These are phyloP conservation scores for Polyporus tsugae DNA, from an alignment of 1,284 basidiomycete species.

Conservation along the genomic window DNA sequence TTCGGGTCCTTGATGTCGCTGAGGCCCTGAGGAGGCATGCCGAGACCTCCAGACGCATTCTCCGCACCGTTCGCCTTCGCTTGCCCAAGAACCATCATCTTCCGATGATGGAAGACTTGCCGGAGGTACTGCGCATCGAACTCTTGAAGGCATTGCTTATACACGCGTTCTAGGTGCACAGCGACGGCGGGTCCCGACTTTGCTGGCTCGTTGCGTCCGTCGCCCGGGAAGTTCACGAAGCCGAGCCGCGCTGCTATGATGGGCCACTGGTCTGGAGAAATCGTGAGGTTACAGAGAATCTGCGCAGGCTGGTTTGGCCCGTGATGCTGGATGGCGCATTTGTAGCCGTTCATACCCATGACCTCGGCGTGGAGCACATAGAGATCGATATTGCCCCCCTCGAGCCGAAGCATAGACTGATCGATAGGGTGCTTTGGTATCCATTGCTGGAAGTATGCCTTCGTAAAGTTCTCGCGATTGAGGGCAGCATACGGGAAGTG, in stretches of 20 bases:
- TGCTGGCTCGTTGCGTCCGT: conserved; percentile 57
- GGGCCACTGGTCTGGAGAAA: conserved; percentile 62
- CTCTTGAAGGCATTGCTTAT: conserved; percentile 60
- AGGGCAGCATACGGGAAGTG: conserved; percentile 18
- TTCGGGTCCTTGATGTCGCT: conserved; percentile 36
- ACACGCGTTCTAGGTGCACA: conserved; percentile 64
- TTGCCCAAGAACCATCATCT: conserved; percentile 22
- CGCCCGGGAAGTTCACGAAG: conserved; percentile 66
- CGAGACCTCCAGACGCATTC: conserved; percentile 9
- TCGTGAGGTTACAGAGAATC: not conserved
- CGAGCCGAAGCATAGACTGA: conserved; percentile 51
- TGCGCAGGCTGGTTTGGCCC: not conserved
- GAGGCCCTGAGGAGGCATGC: conserved; percentile 7
- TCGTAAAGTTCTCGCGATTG: conserved; percentile 58
- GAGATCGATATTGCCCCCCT: conserved; percentile 63
- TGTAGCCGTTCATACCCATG: conserved; percentile 47
- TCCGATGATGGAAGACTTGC: conserved; percentile 29
- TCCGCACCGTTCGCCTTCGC: conserved; percentile 9
- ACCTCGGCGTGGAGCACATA: conserved; percentile 64
- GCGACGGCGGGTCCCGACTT: conserved; percentile 67
- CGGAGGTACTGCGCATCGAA: conserved; percentile 66
- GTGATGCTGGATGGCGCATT: not conserved
- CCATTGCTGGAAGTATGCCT: conserved; percentile 59
- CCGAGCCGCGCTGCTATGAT: conserved; percentile 71
- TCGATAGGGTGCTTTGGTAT: conserved; percentile 52